These are phyloP conservation scores for Ulota crispa DNA, from an alignment of 225 moss, liverwort and hornwort genomes.

Conservation along the genomic window DNA sequence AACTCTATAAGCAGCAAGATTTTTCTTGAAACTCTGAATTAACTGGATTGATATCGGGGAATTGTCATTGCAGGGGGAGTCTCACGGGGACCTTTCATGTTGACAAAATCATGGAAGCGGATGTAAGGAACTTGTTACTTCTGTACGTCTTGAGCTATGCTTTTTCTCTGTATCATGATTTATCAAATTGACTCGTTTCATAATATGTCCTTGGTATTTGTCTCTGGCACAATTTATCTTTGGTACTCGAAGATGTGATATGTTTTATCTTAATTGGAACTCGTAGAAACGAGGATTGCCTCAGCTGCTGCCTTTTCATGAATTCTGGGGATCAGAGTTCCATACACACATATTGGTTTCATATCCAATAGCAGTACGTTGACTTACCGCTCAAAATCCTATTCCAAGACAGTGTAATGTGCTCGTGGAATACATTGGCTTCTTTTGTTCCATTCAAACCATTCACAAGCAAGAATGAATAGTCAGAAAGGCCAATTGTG, in stretches of 20 bases:
- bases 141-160: slow-evolving; percentile 8
- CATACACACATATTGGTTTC: slow-evolving; percentile 81
- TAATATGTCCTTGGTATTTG: neutral
- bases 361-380: slow-evolving; percentile 47
- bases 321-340: slow-evolving; percentile 51
- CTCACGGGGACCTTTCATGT: slow-evolving; percentile 50
- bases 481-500: neutral
- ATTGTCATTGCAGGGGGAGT: slow-evolving; percentile 52
- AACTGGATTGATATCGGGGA: neutral
- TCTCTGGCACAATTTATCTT: neutral
- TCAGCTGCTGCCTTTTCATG: slow-evolving; percentile 65
- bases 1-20: slow-evolving; percentile 1
- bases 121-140: slow-evolving; percentile 48
- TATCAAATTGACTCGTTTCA: neutral
- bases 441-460: neutral
- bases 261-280: slow-evolving; percentile 22
- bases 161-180: neutral
- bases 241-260: neutral
- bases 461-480: neutral
- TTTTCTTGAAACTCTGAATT: slow-evolving; percentile 7
- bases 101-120: slow-evolving; percentile 46
- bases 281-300: slow-evolving; percentile 60
- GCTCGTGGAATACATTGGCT: neutral
- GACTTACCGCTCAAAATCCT: neutral
- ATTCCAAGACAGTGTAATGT: neutral